Evolutionary conservation across 1,284 basidiomycete species (phyloP), one percentile per base, ranked within the genome.

Genomic region (Rhodotorula glutinis): DNA sequence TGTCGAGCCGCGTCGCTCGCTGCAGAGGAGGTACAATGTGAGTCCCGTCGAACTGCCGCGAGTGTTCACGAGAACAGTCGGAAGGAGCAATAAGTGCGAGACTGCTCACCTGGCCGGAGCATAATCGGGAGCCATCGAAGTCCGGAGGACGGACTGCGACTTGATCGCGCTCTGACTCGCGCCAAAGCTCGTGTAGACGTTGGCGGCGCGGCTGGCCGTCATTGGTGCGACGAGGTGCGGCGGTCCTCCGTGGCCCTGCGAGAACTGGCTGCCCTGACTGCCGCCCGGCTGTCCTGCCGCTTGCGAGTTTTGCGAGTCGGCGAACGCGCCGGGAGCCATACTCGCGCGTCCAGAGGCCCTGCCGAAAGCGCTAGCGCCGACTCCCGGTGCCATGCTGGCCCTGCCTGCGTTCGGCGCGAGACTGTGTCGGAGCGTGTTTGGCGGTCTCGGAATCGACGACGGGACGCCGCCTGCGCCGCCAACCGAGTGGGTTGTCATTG

Each of bases 1-100:
- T 21, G 66, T 65, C 46, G 71, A 71, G 19, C 58, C 60, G 27
- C 71, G 63, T 23, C 71, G 66, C 14, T 71, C 71, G 23, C 71
- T 72, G 54, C 25, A 9, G 41, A 3, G 11, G 33, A 2, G 5
- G 0, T n/a, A 1, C 4, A 9, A 27, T 4, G n/a, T n/a, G n/a
- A n/a, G n/a, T n/a, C n/a, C n/a, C n/a, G n/a, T n/a, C n/a, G n/a
- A n/a, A n/a, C n/a, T n/a, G n/a, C n/a, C n/a, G n/a, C n/a, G n/a
- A n/a, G n/a, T n/a, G n/a, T n/a, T n/a, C n/a, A n/a, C n/a, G n/a
- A n/a, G n/a, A n/a, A n/a, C 10, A 13, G 52, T 66, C 49, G 57
- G 44, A 38, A 0, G 8, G n/a, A 3, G 13, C 17, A 2, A 9
- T n/a, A 13, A 11, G 17, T 23, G 38, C 23, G 30, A 8, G 16